Evolutionary conservation across 192 early-diverging fungal species (phyloP).

Genomic region (Dimargaris cristalligena): DNA sequence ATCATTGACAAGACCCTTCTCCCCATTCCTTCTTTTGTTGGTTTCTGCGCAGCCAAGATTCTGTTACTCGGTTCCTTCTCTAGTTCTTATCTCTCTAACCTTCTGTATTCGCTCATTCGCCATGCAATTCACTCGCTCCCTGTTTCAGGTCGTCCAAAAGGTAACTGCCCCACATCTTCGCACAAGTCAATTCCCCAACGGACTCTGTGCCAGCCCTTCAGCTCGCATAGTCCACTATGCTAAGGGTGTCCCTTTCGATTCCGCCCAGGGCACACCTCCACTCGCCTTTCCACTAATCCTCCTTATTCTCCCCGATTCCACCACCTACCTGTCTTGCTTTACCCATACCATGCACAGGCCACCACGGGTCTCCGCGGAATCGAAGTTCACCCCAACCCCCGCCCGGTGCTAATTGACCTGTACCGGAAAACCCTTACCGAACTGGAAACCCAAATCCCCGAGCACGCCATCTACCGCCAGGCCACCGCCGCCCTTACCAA

Average conservation of each 20-base stretch:
- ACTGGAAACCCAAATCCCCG: constrained; percentile 51
- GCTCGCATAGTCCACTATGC: not conserved
- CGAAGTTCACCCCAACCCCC: constrained; percentile 71
- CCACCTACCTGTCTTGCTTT: not conserved
- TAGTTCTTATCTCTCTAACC: not conserved
- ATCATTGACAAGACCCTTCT: too few species aligned
- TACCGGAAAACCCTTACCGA: constrained; percentile 65
- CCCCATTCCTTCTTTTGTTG: not conserved
- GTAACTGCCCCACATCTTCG: not conserved
- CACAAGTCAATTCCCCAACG: not conserved
- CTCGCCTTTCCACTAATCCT: not conserved
- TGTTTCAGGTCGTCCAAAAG: not conserved
- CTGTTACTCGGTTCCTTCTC: not conserved
- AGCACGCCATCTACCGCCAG: constrained; percentile 63
- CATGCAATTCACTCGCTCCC: not conserved
- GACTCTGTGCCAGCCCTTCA: not conserved
- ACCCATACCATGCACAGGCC: not conserved
- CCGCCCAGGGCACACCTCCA: not conserved
- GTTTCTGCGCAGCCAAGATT: not conserved
- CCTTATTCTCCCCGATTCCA: not conserved
- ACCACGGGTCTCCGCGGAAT: constrained; percentile 78
- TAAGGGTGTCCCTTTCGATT: not conserved
- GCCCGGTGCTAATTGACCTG: constrained; percentile 64
- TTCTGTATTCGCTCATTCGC: not conserved
- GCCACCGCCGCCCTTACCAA: constrained; percentile 57